Conservation (phyloP, 2,329 filamentous ascomycete species). For the Gyromitra esculenta region DNA sequence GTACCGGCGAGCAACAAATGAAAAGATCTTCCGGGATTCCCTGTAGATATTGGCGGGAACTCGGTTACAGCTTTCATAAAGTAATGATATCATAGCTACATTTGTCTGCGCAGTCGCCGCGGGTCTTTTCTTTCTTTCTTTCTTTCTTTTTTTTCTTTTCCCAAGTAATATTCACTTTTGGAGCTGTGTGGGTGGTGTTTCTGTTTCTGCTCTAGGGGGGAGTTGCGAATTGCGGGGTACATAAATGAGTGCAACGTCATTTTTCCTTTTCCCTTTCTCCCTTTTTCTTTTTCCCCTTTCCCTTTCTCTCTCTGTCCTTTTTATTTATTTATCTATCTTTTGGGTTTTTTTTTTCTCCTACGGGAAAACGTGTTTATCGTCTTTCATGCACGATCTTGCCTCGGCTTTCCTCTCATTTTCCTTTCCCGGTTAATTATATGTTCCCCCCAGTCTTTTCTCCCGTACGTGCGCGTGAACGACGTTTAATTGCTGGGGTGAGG, state of each 20-base stretch:
- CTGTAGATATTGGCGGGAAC: slow-evolving; percentile 2
- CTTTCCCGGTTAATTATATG: slow-evolving; percentile 37
- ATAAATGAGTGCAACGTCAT: slow-evolving; percentile 36
- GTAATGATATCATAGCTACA: slow-evolving; percentile 46
- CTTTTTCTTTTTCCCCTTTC: slow-evolving; percentile 2
- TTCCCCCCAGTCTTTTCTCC: slow-evolving; percentile 15
- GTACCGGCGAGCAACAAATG: slow-evolving; percentile 1
- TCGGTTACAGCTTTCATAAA: slow-evolving; percentile 36
- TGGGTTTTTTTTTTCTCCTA: neutral
- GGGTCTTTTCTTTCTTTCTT: slow-evolving; percentile 4
- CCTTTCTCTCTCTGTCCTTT: neutral
- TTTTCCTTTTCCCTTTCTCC: slow-evolving; percentile 21
- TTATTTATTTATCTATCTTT: neutral
- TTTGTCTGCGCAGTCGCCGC: slow-evolving; percentile 1
- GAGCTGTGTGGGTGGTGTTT: neutral
- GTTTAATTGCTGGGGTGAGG: too few relatives aligned
- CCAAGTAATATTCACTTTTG: neutral
- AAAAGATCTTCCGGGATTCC: slow-evolving; percentile 40
- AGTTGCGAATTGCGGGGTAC: slow-evolving; percentile 43
- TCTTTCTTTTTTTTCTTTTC: neutral
- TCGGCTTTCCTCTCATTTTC: slow-evolving; percentile 28
- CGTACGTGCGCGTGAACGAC: too few relatives aligned
- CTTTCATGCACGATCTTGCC: slow-evolving; percentile 26
- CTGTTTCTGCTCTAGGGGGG: neutral
- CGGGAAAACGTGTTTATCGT: slow-evolving; percentile 33